Evolutionary conservation across 2,329 filamentous ascomycete species (phyloP).

Genomic region (Ceratocystis ficicola): DNA sequence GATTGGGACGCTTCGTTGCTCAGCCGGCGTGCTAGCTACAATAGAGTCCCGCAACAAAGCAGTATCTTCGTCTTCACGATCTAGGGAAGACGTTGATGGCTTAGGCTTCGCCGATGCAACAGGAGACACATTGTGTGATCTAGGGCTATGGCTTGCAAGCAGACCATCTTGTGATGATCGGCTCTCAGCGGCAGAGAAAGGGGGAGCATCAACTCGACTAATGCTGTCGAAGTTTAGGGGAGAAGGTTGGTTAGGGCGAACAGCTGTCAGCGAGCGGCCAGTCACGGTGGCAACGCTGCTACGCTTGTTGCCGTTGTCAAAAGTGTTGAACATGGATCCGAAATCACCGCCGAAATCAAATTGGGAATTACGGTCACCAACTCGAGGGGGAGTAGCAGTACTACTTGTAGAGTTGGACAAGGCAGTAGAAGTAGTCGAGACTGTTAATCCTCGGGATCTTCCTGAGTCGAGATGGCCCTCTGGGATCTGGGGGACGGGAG

Average conservation of each 20-base stretch:
- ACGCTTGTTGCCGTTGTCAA: slow-evolving; percentile 40
- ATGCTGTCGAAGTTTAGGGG: slow-evolving; percentile 40
- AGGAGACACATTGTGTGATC: slow-evolving; percentile 12
- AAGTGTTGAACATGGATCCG: slow-evolving; percentile 43
- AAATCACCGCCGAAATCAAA: slow-evolving; percentile 48
- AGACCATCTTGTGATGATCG: slow-evolving; percentile 41
- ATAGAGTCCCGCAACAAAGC: slow-evolving; percentile 42
- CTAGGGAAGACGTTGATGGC: slow-evolving; percentile 30
- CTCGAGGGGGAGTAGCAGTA: slow-evolving; percentile 40
- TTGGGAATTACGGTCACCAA: slow-evolving; percentile 31
- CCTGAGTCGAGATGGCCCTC: slow-evolving; percentile 16
- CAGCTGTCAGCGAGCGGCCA: slow-evolving; percentile 37
- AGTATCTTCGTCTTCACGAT: slow-evolving; percentile 42
- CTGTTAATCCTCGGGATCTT: slow-evolving; percentile 18
- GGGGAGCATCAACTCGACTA: slow-evolving; percentile 28
- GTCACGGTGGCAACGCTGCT: slow-evolving; percentile 30
- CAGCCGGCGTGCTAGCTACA: slow-evolving; percentile 35
- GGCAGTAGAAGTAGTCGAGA: slow-evolving; percentile 20
- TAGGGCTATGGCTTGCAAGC: slow-evolving; percentile 28
- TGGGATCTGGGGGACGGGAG: slow-evolving; percentile 28
- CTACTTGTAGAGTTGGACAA: slow-evolving; percentile 43
- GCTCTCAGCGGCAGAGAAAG: slow-evolving; percentile 39
- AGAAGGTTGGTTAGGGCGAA: slow-evolving; percentile 33
- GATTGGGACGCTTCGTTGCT: not conserved
- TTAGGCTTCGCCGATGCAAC: slow-evolving; percentile 24